Percentiles rank a stretch among this genome's conserved stretches.
phyloP scores from a whole-genome alignment of 2,329 filamentous ascomycete genomes.

The Cladophialophora exuberans region DNA sequence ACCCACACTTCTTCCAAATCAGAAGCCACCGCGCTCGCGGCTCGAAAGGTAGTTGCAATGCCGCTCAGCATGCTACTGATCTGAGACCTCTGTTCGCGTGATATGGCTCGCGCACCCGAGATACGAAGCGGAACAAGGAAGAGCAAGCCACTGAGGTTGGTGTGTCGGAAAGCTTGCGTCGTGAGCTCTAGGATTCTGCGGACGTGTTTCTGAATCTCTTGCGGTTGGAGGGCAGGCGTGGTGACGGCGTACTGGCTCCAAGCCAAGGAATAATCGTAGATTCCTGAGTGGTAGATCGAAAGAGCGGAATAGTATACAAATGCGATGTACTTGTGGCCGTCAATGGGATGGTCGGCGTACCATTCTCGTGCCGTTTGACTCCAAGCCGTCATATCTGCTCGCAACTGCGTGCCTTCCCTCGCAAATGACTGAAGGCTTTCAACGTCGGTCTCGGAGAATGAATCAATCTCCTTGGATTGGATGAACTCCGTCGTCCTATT shows the following conservation, averaged over 20 bases:
- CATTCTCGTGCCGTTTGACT: background rate
- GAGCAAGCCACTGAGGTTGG: background rate
- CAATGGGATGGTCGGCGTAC: background rate
- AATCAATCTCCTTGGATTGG: no score
- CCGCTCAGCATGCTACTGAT: background rate
- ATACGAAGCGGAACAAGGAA: background rate
- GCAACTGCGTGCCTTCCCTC: background rate
- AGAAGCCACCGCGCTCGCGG: background rate
- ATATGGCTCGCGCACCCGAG: background rate
- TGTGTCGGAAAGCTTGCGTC: background rate
- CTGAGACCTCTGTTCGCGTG: background rate
- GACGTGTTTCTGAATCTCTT: background rate
- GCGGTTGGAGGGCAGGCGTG: background rate
- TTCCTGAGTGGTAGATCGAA: slow-evolving; percentile 10
- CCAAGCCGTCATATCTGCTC: background rate
- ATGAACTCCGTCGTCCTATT: no score
- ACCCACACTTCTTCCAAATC: background rate
- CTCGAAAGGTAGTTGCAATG: background rate
- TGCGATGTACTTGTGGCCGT: background rate
- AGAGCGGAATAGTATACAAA: slow-evolving; percentile 4
- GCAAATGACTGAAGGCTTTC: background rate
- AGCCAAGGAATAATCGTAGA: slow-evolving; percentile 5
- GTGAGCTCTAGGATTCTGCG: background rate
- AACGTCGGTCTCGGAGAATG: background rate
- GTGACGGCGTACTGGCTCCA: background rate